phyloP scores from a whole-genome alignment of 306 rosid genomes.

The Dicorynia guianensis region DNA sequence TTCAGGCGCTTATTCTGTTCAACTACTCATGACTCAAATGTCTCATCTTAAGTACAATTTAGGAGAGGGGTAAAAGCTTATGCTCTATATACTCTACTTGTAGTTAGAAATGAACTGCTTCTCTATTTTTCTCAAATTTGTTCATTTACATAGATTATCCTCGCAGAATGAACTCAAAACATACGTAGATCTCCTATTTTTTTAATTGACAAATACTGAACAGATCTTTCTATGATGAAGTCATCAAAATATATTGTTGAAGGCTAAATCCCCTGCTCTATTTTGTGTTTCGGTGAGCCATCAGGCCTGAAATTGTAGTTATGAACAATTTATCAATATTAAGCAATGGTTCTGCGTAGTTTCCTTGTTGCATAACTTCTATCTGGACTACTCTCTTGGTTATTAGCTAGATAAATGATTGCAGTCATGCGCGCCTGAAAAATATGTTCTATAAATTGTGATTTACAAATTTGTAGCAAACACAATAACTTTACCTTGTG shows the following conservation, averaged over 20 bases:
- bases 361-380: conserved; percentile 1
- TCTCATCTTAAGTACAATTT: conserved; percentile 61
- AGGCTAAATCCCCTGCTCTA: conserved; percentile 34
- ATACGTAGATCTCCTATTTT: conserved; percentile 10
- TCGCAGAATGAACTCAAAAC: neutral
- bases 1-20: conserved; percentile 55
- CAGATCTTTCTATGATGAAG: conserved; percentile 20
- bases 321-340: neutral
- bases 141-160: neutral
- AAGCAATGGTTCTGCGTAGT: neutral
- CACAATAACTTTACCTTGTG: conserved; percentile 26
- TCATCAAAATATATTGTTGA: conserved; percentile 23
- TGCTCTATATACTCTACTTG: conserved; percentile 27
- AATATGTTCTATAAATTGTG: neutral
- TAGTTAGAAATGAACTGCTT: conserved; percentile 10
- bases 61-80: conserved; percentile 80
- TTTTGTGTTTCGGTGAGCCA: conserved; percentile 1
- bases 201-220: neutral
- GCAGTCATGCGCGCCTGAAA: neutral
- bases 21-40: conserved; percentile 65
- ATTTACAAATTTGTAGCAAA: conserved; percentile 12
- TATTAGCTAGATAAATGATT: conserved; percentile 4
- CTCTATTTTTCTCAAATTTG: conserved; percentile 9
- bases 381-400: conserved; percentile 1
- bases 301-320: conserved; percentile 22